Percentiles rank a stretch among this genome's conserved stretches.
Evolutionary conservation across 768 basidiomycete genomes (phyloP).

Genomic region (Lentinula sp.): DNA sequence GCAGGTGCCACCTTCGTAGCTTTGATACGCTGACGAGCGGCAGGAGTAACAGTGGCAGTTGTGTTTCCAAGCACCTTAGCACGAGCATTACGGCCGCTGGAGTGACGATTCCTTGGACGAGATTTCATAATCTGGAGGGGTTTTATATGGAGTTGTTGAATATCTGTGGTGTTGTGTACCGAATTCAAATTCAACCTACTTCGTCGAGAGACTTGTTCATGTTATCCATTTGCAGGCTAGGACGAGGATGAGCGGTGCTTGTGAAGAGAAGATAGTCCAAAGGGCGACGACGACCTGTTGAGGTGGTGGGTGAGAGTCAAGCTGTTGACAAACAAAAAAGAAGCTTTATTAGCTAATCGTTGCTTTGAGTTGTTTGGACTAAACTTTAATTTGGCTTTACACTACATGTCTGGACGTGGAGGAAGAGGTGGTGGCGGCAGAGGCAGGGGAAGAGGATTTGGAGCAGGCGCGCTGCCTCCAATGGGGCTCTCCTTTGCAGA

Average conservation of each 20-base stretch:
- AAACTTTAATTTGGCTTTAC: neutral
- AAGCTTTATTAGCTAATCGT: neutral
- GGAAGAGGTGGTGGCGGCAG: constrained; percentile 33
- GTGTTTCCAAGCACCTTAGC: constrained; percentile 52
- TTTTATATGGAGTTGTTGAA: constrained; percentile 16
- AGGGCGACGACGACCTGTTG: neutral
- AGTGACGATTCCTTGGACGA: constrained; percentile 46
- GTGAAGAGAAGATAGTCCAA: neutral
- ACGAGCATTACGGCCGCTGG: constrained; percentile 40
- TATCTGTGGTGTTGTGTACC: neutral
- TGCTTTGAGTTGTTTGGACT: neutral
- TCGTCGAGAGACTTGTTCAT: constrained; percentile 88
- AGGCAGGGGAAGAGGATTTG: constrained; percentile 52
- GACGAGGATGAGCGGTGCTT: neutral
- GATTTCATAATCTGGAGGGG: constrained; percentile 58
- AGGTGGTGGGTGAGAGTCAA: neutral
- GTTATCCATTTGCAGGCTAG: constrained; percentile 9
- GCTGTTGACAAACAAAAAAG: neutral
- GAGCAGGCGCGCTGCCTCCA: constrained; percentile 43
- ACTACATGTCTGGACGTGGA: constrained; percentile 33
- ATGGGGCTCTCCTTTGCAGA: constrained; percentile 82
- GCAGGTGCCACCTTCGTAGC: constrained; percentile 36
- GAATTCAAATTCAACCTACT: constrained; percentile 33
- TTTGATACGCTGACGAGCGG: constrained; percentile 45
- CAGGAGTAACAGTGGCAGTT: constrained; percentile 33